Evolutionary conservation across 2,329 filamentous ascomycete genomes (phyloP).

Genomic region (Thelonectria olida): DNA sequence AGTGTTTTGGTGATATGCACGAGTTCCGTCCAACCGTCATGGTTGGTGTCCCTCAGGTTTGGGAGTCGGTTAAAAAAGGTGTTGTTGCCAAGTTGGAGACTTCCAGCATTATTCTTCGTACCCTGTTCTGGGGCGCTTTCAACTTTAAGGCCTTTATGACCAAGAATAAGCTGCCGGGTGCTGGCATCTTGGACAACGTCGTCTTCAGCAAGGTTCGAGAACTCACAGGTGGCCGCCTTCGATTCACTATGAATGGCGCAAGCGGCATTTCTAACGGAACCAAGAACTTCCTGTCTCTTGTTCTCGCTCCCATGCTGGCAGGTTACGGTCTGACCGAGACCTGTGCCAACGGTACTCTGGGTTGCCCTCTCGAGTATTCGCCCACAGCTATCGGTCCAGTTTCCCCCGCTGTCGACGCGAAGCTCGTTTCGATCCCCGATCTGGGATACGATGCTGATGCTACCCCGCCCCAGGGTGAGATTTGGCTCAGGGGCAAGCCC

Average conservation of each 20-base stretch:
- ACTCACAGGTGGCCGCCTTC: slow-evolving; percentile 86
- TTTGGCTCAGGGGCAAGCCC: slow-evolving; percentile 83
- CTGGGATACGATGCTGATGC: slow-evolving; percentile 83
- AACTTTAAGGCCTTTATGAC: slow-evolving; percentile 68
- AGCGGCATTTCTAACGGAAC: slow-evolving; percentile 90
- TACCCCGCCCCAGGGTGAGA: slow-evolving; percentile 87
- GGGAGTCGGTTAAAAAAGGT: slow-evolving; percentile 97
- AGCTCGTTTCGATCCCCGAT: slow-evolving; percentile 90
- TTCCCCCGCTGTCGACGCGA: slow-evolving; percentile 82
- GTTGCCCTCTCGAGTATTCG: slow-evolving; percentile 87
- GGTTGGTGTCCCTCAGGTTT: slow-evolving; percentile 94
- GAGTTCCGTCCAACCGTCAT: slow-evolving; percentile 90
- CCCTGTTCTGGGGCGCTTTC: slow-evolving; percentile 79
- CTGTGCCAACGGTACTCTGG: slow-evolving; percentile 81
- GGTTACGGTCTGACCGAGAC: slow-evolving; percentile 98
- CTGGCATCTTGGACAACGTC: slow-evolving; percentile 77
- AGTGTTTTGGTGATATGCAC: slow-evolving; percentile 93
- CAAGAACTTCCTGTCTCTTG: slow-evolving; percentile 88
- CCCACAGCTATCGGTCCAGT: slow-evolving; percentile 80
- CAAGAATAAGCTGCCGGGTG: slow-evolving; percentile 68
- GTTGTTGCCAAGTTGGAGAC: slow-evolving; percentile 81
- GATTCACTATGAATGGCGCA: slow-evolving; percentile 93
- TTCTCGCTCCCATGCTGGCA: slow-evolving; percentile 91
- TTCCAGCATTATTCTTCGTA: slow-evolving; percentile 74
- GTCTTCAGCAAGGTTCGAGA: slow-evolving; percentile 94